Evolutionary conservation across 2,329 filamentous ascomycete species (phyloP).

Genomic region (Basipetospora chlamydospora): DNA sequence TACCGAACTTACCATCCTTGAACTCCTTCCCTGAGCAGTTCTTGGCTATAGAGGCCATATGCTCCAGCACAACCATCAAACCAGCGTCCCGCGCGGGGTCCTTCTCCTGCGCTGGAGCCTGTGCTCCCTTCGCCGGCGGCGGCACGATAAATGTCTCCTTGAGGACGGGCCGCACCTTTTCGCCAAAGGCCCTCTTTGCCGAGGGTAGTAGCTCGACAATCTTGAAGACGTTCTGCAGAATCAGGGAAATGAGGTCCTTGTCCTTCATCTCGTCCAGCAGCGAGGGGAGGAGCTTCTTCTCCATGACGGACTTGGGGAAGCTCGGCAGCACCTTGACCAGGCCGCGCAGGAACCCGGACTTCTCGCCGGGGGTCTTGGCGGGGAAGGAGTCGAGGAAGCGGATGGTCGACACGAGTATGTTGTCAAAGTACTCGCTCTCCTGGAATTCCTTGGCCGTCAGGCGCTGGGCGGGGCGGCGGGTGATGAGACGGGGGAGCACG

Average conservation of each 20-base stretch:
- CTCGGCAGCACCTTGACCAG: constrained; percentile 76
- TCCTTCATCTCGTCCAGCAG: constrained; percentile 91
- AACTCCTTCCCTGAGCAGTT: constrained; percentile 88
- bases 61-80: constrained; percentile 79
- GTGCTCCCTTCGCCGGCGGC: constrained; percentile 23
- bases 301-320: constrained; percentile 85
- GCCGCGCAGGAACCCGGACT: constrained; percentile 80
- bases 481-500: constrained; percentile 75
- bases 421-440: constrained; percentile 91
- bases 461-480: constrained; percentile 71
- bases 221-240: constrained; percentile 84
- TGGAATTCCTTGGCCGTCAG: constrained; percentile 86
- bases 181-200: constrained; percentile 64
- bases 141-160: constrained; percentile 61
- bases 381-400: constrained; percentile 86
- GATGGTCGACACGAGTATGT: constrained; percentile 89
- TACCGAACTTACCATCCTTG: constrained; percentile 56
- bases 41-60: constrained; percentile 58
- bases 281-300: constrained; percentile 84
- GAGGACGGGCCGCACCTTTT: constrained; percentile 72
- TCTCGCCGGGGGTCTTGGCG: constrained; percentile 82
- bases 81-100: constrained; percentile 78
- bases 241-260: constrained; percentile 66
- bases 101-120: constrained; percentile 47
- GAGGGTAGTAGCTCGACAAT: constrained; percentile 63